Conservation (phyloP, 108 stramenopile genomes). For the Nitzschia sp. region DNA sequence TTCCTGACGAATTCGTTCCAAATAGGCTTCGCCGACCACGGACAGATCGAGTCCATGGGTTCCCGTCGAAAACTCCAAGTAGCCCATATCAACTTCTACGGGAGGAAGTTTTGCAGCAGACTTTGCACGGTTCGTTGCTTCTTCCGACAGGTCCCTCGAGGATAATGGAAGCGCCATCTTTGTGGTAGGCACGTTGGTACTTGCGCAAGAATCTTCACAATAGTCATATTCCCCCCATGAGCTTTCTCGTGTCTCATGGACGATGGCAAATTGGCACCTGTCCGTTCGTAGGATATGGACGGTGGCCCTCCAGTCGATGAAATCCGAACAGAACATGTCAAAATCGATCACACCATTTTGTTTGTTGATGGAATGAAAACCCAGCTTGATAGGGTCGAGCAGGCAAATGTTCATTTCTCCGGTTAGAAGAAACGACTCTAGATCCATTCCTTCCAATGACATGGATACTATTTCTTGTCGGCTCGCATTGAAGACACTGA, state of each 20-base stretch:
- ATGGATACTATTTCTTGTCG: neutral
- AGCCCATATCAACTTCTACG: constrained; percentile 12
- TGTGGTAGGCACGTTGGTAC: neutral
- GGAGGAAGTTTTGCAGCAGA: neutral
- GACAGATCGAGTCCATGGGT: neutral
- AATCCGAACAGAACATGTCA: neutral
- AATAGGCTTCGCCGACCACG: neutral
- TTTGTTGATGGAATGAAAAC: neutral
- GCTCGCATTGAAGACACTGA: neutral
- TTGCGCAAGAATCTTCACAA: neutral
- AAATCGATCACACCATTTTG: neutral
- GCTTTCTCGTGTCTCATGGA: neutral
- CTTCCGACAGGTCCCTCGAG: neutral
- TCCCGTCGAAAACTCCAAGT: constrained; percentile 1
- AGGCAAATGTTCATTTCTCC: constrained; percentile 4
- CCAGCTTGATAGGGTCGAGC: neutral
- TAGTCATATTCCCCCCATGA: constrained; percentile 15
- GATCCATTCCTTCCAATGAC: neutral
- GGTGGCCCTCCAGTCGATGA: neutral
- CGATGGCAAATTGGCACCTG: neutral
- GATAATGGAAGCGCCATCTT: neutral
- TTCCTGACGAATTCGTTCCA: neutral
- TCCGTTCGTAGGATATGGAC: neutral
- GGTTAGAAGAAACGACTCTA: neutral
- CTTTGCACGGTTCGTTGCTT: neutral